phyloP scores from a whole-genome alignment of 805 yeast genomes.

The Pichia exigua region DNA sequence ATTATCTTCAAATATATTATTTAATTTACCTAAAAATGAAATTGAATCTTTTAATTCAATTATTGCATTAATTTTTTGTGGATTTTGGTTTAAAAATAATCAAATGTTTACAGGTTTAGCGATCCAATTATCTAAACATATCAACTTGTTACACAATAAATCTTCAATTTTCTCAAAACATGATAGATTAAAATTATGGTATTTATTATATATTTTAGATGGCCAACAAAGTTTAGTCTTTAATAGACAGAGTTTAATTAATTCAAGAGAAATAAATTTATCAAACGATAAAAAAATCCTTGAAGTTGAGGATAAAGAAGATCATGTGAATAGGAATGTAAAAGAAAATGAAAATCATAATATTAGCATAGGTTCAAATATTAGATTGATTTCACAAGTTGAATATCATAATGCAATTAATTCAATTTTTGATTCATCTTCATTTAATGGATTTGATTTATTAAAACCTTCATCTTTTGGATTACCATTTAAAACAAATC shows the following conservation, averaged over 20 bases:
- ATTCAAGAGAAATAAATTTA: conserved; percentile 37
- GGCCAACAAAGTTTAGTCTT: conserved; percentile 61
- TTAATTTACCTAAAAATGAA: conserved; percentile 33
- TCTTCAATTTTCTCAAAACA: conserved; percentile 9
- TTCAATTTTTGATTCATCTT: conserved; percentile 36
- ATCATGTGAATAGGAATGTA: neutral
- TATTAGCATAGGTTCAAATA: conserved; percentile 32
- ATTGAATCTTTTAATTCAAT: conserved; percentile 50
- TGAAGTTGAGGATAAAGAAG: conserved; percentile 1
- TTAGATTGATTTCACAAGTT: conserved; percentile 59
- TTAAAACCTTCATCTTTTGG: conserved; percentile 57
- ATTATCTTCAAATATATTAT: conserved; percentile 25
- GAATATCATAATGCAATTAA: conserved; percentile 58
- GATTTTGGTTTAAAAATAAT: conserved; percentile 60
- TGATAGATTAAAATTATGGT: conserved; percentile 56
- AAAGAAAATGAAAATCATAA: neutral
- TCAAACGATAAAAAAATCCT: conserved; percentile 35
- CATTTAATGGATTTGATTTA: conserved; percentile 53
- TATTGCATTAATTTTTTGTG: conserved; percentile 56
- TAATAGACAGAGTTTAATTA: conserved; percentile 50
- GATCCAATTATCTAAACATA: conserved; percentile 52
- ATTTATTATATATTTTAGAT: conserved; percentile 54
- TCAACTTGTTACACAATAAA: conserved; percentile 33
- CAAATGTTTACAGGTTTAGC: conserved; percentile 64
- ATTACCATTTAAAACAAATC: conserved; percentile 56